phyloP scores from a whole-genome alignment of 2,329 filamentous ascomycete genomes.

The Cordyceps javanica region DNA sequence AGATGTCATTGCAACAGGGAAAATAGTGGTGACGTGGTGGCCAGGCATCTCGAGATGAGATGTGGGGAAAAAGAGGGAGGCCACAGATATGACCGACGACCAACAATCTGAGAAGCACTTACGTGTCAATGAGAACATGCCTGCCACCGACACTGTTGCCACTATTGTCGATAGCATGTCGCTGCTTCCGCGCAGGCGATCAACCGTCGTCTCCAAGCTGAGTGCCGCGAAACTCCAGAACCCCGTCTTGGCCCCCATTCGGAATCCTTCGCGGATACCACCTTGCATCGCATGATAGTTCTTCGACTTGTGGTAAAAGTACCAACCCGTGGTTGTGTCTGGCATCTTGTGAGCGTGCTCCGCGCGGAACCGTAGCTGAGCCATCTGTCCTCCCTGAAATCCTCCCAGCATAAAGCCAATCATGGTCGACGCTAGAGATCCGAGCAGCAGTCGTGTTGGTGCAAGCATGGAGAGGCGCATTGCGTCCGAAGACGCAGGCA shows the following conservation, averaged over 20 bases:
- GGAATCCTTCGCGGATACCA: slow-evolving; percentile 70
- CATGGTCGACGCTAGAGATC: slow-evolving; percentile 55
- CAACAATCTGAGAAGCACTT: slow-evolving; percentile 29
- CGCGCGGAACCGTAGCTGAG: slow-evolving; percentile 80
- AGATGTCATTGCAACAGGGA: background rate
- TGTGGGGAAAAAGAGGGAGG: background rate
- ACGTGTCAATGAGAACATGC: slow-evolving; percentile 83
- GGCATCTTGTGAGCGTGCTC: slow-evolving; percentile 95
- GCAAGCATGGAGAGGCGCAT: slow-evolving; percentile 58
- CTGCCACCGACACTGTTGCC: slow-evolving; percentile 78
- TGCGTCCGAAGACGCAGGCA: slow-evolving; percentile 7
- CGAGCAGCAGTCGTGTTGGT: slow-evolving; percentile 58
- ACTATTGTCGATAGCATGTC: slow-evolving; percentile 78
- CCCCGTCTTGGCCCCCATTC: slow-evolving; percentile 64
- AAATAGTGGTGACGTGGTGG: too few species aligned
- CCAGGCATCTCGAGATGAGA: background rate
- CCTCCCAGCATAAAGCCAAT: slow-evolving; percentile 67
- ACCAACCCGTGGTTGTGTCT: slow-evolving; percentile 79
- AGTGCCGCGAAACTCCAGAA: slow-evolving; percentile 74
- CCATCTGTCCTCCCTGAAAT: slow-evolving; percentile 64
- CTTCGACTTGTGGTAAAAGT: slow-evolving; percentile 97
- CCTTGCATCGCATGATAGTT: slow-evolving; percentile 82
- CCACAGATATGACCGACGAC: background rate
- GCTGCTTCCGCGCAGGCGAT: slow-evolving; percentile 60
- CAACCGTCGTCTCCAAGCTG: slow-evolving; percentile 77